Percentiles rank a stretch among this genome's conserved stretches.
Evolutionary conservation across 805 yeast genomes (phyloP).

Genomic region (Yarrowia sp.): DNA sequence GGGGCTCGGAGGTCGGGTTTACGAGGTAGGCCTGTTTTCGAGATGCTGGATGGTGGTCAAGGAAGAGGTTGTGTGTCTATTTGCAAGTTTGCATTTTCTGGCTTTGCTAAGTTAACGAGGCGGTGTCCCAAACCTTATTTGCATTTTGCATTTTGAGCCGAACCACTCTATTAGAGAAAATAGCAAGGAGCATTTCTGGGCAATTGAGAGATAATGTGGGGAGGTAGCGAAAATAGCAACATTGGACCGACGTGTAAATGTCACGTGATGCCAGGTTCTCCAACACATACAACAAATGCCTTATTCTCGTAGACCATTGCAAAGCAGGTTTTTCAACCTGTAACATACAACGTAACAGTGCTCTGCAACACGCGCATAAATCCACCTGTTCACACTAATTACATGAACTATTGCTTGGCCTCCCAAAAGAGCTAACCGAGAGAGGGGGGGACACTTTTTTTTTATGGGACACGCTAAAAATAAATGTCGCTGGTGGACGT

Average conservation of each 20-base stretch:
- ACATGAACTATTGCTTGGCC: constrained; percentile 17
- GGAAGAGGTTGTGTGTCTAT: constrained; percentile 1
- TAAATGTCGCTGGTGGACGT: not conserved
- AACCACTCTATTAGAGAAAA: not conserved
- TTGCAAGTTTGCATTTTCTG: constrained; percentile 14
- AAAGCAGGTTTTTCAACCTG: not conserved
- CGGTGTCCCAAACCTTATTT: constrained; percentile 6
- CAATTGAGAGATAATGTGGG: not conserved
- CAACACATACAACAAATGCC: not conserved
- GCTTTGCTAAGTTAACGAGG: constrained; percentile 22
- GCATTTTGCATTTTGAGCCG: not conserved
- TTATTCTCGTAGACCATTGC: too few species aligned
- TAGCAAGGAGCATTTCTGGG: not conserved
- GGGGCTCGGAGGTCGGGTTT: not conserved
- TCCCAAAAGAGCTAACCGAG: constrained; percentile 10
- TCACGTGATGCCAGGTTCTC: too few species aligned
- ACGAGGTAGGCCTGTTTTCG: not conserved
- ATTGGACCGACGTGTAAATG: too few species aligned
- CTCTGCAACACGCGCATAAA: constrained; percentile 8
- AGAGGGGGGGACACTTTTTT: not conserved
- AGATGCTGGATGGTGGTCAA: not conserved
- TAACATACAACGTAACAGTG: not conserved
- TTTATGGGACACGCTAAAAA: not conserved
- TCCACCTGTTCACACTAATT: constrained; percentile 10
- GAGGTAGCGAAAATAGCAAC: not conserved